phyloP scores from a whole-genome alignment of 2,329 filamentous ascomycete species.

The Coleophoma cylindrospora region DNA sequence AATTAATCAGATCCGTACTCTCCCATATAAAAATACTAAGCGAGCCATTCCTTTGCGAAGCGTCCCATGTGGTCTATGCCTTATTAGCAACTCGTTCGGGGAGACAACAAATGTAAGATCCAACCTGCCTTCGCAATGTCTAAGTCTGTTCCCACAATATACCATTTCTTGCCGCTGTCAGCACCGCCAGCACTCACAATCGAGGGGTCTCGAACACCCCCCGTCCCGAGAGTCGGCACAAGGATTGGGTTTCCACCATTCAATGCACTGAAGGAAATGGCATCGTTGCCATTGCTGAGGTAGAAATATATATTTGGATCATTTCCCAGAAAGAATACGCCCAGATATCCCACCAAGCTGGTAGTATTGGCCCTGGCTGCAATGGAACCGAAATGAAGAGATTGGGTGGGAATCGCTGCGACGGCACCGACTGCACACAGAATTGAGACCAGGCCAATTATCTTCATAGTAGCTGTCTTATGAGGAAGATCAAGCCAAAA shows the following conservation, averaged over 20 bases:
- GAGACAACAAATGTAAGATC: no score
- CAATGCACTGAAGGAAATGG: slow-evolving; percentile 40
- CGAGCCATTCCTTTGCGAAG: slow-evolving; percentile 44
- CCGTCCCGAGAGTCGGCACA: slow-evolving; percentile 43
- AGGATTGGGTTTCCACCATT: slow-evolving; percentile 44
- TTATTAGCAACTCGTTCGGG: slow-evolving; percentile 4
- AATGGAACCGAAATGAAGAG: not conserved
- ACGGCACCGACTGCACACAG: not conserved
- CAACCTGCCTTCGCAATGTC: slow-evolving; percentile 38
- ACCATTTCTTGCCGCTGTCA: slow-evolving; percentile 46
- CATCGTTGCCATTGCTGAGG: slow-evolving; percentile 45
- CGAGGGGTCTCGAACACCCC: slow-evolving; percentile 46
- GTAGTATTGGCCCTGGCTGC: slow-evolving; percentile 17
- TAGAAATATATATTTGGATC: slow-evolving; percentile 50
- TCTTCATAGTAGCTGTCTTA: not conserved
- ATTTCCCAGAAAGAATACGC: slow-evolving; percentile 48
- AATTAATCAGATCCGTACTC: slow-evolving; percentile 44
- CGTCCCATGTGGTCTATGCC: slow-evolving; percentile 44
- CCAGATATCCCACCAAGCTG: slow-evolving; percentile 44
- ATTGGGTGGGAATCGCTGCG: not conserved
- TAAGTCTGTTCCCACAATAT: slow-evolving; percentile 49
- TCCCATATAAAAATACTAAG: slow-evolving; percentile 51
- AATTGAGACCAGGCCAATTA: not conserved
- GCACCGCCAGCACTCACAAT: slow-evolving; percentile 40
- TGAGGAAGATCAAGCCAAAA: no score